Evolutionary conservation across 768 basidiomycete genomes (phyloP), one percentile per base, ranked within the genome.

Genomic region (Cystofilobasidium ferigula): DNA sequence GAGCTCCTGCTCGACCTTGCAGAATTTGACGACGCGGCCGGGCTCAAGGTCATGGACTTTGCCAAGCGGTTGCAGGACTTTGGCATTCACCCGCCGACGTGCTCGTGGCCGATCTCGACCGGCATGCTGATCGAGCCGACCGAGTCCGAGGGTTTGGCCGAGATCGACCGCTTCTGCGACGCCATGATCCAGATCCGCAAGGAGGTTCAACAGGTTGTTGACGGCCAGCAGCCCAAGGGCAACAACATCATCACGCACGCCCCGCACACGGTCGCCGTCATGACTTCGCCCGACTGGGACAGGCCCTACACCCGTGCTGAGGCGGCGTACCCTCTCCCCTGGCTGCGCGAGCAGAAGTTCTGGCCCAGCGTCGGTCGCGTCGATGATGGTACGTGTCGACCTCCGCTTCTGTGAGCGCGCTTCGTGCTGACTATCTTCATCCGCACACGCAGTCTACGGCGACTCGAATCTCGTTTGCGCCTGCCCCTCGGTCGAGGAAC

Each of bases 51-150:
- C 34, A 84, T 84, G 14, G 95, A 99, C 76, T 94, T 99, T 73
- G 92, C 92, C 20, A 99, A 99, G 79, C 84, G 95, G 57, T 79
- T 98, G 32, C 70, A 89, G 84, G 88, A 91, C 74, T 92, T 86
- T 72, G 89, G 91, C 64, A 88, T 95, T 81, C 91, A 95, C 74
- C 92, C 91, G 47, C 95, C 95, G 2, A 99, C 95, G 6, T 94
- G 91, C 76, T 92, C 92, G 8, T 98, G 95, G 95, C 95, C 95
- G 8, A 92, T 89, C 69, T 86, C 89, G 24, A 95, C 94, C 1
- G 93, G 88, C 73, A 95, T 95, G 89, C 81, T 73, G 20, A 66
- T 73, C 45, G 61, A 71, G 67, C 38, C 66, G 42, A 68, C 67
- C 42, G 61, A 67, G 42, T 67, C 65, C 10, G 65, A 67, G 61